Percentiles rank a stretch among this genome's conserved stretches.
phyloP scores from a whole-genome alignment of 805 yeast genomes.

The Saturnispora sekii region DNA sequence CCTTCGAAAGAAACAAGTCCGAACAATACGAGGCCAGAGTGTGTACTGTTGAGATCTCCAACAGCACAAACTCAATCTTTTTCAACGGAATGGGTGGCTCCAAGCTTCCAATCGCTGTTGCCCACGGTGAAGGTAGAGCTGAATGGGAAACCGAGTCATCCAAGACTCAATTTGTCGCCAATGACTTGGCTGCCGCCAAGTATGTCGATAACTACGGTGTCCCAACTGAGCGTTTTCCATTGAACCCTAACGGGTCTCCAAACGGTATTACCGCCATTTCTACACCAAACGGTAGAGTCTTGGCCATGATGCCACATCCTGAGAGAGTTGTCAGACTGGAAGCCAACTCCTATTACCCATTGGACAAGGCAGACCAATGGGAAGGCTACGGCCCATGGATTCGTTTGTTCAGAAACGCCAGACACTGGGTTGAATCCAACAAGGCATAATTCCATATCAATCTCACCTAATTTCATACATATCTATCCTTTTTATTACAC shows the following conservation, averaged over 20 bases:
- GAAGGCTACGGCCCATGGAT: slow-evolving; percentile 93
- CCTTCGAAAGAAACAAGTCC: slow-evolving; percentile 79
- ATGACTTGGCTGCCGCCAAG: slow-evolving; percentile 56
- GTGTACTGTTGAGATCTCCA: slow-evolving; percentile 65
- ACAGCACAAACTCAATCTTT: slow-evolving; percentile 51
- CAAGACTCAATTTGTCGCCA: slow-evolving; percentile 38
- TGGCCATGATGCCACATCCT: slow-evolving; percentile 99
- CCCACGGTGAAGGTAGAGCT: slow-evolving; percentile 98
- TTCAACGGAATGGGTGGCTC: slow-evolving; percentile 90
- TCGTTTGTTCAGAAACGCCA: slow-evolving; percentile 81
- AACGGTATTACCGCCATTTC: slow-evolving; percentile 88
- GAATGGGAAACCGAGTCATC: slow-evolving; percentile 42
- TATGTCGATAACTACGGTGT: slow-evolving; percentile 89
- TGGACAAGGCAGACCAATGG: slow-evolving; percentile 50
- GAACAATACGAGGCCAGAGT: slow-evolving; percentile 98
- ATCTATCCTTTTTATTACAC: neutral
- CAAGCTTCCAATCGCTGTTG: slow-evolving; percentile 90
- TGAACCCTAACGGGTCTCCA: slow-evolving; percentile 94
- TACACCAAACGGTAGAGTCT: slow-evolving; percentile 85
- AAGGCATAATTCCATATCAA: slow-evolving; percentile 1
- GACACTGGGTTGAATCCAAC: slow-evolving; percentile 68
- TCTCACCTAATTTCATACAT: neutral
- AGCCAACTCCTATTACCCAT: slow-evolving; percentile 86
- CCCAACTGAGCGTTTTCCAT: slow-evolving; percentile 75
- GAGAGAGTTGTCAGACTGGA: slow-evolving; percentile 87